phyloP scores from a whole-genome alignment of 768 basidiomycete genomes.

The Agaricus subrufescens region DNA sequence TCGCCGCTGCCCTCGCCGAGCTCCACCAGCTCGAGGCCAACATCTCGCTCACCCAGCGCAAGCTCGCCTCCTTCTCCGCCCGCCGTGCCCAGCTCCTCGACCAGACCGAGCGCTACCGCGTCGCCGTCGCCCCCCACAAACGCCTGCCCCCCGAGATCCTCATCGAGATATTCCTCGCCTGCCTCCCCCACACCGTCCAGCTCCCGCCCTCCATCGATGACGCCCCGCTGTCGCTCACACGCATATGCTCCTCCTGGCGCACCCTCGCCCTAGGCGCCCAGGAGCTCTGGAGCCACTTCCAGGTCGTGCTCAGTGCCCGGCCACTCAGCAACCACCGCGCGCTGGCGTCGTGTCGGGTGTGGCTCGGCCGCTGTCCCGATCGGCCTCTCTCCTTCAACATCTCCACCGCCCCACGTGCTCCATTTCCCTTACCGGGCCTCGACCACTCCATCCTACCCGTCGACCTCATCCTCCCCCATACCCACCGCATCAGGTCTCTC shows the following conservation, averaged over 20 bases:
- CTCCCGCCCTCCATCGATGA: slow-evolving; percentile 11
- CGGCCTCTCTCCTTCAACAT: slow-evolving; percentile 6
- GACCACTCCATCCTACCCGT: slow-evolving; percentile 6
- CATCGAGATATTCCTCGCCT: slow-evolving; percentile 15
- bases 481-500: not conserved
- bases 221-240: slow-evolving; percentile 16
- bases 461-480: slow-evolving; percentile 6
- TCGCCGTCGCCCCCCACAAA: slow-evolving; percentile 18
- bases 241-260: slow-evolving; percentile 18
- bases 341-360: slow-evolving; percentile 2
- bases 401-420: slow-evolving; percentile 3
- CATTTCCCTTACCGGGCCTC: slow-evolving; percentile 5
- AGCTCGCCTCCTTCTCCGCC: slow-evolving; percentile 2
- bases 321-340: slow-evolving; percentile 8
- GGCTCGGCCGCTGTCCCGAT: slow-evolving; percentile 11
- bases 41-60: slow-evolving; percentile 5
- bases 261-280: slow-evolving; percentile 13
- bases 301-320: not conserved
- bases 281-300: slow-evolving; percentile 16
- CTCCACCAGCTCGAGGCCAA: slow-evolving; percentile 8
- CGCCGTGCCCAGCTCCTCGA: not conserved
- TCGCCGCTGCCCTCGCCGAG: slow-evolving; percentile 1
- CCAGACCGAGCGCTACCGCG: slow-evolving; percentile 11
- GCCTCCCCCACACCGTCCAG: slow-evolving; percentile 7
- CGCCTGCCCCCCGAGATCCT: slow-evolving; percentile 14